Evolutionary conservation across 78 protist genomes (phyloP).

Genomic region (Dictyostelium firmibasis): DNA sequence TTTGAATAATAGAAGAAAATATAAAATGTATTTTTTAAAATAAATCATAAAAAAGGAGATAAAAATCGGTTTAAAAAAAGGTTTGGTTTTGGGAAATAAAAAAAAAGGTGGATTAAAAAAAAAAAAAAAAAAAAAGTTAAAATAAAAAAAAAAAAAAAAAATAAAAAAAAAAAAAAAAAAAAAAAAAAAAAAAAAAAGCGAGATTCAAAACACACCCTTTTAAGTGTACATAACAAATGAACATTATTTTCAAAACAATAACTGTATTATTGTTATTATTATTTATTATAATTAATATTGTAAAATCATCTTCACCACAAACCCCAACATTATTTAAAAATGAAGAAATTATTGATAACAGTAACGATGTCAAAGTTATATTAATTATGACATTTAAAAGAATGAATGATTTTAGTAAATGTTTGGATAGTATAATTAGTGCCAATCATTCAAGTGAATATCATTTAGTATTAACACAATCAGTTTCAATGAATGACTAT

Average conservation of each 20-base stretch:
- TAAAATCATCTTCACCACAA: background rate
- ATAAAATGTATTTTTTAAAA: too few species aligned
- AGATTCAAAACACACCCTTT: background rate
- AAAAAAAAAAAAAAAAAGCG: background rate
- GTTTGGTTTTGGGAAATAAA: too few species aligned
- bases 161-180: background rate
- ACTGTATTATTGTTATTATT: background rate
- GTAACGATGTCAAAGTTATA: conserved; percentile 35
- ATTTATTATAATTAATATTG: background rate
- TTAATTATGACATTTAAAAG: conserved; percentile 59
- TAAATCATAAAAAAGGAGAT: too few species aligned
- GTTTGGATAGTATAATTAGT: background rate
- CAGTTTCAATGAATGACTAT: conserved; percentile 12
- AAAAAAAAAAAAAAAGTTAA: too few species aligned
- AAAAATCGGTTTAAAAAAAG: too few species aligned
- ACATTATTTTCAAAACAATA: background rate
- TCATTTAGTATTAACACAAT: conserved; percentile 64
- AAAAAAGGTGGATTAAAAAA: too few species aligned
- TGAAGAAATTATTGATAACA: background rate
- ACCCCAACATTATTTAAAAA: background rate
- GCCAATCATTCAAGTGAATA: conserved; percentile 37
- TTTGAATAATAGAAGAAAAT: too few species aligned
- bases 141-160: too few species aligned
- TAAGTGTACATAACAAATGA: background rate
- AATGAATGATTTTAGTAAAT: conserved; percentile 42